Conservation (phyloP, 805 yeast species). For the Zygoascus bituminiphila region DNA sequence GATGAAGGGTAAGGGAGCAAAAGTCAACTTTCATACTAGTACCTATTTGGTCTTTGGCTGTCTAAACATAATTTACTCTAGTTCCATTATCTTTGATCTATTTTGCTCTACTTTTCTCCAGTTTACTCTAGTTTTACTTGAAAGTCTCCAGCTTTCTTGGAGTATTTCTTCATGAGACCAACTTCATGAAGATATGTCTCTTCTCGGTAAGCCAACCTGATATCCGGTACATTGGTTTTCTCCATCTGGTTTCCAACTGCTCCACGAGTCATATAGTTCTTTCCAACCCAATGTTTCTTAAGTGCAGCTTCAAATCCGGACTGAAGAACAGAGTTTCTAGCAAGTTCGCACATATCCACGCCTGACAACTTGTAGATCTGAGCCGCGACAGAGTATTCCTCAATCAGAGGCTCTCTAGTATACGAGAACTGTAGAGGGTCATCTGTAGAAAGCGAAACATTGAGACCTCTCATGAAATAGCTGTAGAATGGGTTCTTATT, state of each 20-base stretch:
- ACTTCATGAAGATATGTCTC: constrained; percentile 77
- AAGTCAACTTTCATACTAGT: too few species aligned
- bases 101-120: too few species aligned
- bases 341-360: constrained; percentile 96
- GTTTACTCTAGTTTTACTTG: too few species aligned
- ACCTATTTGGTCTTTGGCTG: too few species aligned
- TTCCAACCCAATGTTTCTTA: constrained; percentile 90
- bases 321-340: constrained; percentile 84
- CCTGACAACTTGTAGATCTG: constrained; percentile 90
- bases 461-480: constrained; percentile 87
- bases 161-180: constrained; percentile 27
- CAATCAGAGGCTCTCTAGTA: constrained; percentile 94
- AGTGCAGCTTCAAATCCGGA: constrained; percentile 87
- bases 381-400: constrained; percentile 96
- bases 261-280: constrained; percentile 43
- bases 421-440: constrained; percentile 97
- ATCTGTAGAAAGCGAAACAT: constrained; percentile 91
- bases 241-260: constrained; percentile 81
- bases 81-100: too few species aligned
- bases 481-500: constrained; percentile 93
- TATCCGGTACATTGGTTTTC: constrained; percentile 90
- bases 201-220: constrained; percentile 73
- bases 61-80: too few species aligned
- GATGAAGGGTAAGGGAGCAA: too few species aligned
- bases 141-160: constrained; percentile 11